A percentile compares a stretch with the other conserved stretches of the same genome.
phyloP scores from a whole-genome alignment of 2,329 filamentous ascomycete species.

The Fusarium sp. region DNA sequence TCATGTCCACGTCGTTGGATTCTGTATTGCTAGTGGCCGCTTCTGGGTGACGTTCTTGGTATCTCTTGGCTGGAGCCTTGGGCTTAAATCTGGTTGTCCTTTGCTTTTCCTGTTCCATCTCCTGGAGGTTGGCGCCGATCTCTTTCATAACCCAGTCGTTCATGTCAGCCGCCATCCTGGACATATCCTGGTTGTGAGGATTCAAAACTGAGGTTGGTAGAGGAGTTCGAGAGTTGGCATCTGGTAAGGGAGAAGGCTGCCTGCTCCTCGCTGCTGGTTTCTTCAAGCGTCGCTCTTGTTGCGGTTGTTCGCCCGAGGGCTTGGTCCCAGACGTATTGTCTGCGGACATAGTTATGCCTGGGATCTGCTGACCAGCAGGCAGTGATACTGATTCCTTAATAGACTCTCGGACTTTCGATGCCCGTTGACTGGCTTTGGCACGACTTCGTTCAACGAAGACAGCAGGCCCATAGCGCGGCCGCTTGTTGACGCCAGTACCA shows the following conservation, averaged over 20 bases:
- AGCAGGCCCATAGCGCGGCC: slow-evolving; percentile 56
- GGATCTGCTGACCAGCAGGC: not conserved
- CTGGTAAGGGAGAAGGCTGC: slow-evolving; percentile 39
- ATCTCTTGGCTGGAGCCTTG: slow-evolving; percentile 65
- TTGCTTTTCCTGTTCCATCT: slow-evolving; percentile 57
- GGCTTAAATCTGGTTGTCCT: slow-evolving; percentile 62
- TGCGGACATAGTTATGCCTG: slow-evolving; percentile 5
- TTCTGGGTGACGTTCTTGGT: slow-evolving; percentile 66
- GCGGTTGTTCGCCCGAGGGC: slow-evolving; percentile 3
- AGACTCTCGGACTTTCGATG: slow-evolving; percentile 25
- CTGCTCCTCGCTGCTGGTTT: slow-evolving; percentile 49
- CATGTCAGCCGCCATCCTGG: slow-evolving; percentile 65
- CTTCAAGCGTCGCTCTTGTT: slow-evolving; percentile 48
- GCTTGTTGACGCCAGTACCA: slow-evolving; percentile 54
- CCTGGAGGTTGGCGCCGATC: slow-evolving; percentile 64
- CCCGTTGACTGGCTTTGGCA: slow-evolving; percentile 49
- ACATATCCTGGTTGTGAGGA: slow-evolving; percentile 57
- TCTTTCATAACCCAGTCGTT: slow-evolving; percentile 69
- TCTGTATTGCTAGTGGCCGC: slow-evolving; percentile 15
- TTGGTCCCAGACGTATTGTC: not conserved
- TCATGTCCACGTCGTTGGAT: slow-evolving; percentile 48
- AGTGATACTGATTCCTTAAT: slow-evolving; percentile 20
- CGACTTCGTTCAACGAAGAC: slow-evolving; percentile 67
- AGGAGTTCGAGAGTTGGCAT: slow-evolving; percentile 39
- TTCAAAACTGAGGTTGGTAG: slow-evolving; percentile 51